Conservation (phyloP, 192 early-diverging fungal species). For the Linderina pennispora region DNA sequence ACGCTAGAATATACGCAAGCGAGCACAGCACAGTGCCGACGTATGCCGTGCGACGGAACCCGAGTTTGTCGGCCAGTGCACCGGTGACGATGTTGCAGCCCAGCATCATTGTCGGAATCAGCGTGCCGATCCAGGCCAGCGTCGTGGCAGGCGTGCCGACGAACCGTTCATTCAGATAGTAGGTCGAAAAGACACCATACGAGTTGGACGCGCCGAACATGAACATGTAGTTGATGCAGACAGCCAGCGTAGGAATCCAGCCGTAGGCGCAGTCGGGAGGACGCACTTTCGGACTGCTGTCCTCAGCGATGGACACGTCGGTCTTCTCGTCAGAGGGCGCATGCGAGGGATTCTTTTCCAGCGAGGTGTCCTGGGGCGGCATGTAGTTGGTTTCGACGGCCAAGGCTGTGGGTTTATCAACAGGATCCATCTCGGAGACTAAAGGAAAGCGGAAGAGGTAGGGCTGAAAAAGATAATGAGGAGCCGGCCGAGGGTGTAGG, state of each 20-base stretch:
- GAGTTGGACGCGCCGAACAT: constrained; percentile 27
- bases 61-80: constrained; percentile 24
- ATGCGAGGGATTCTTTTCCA: no score
- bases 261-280: constrained; percentile 27
- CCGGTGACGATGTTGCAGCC: constrained; percentile 23
- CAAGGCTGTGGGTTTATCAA: no score
- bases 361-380: no score
- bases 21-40: constrained; percentile 29
- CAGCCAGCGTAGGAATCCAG: constrained; percentile 31
- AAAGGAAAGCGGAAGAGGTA: no score
- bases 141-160: constrained; percentile 20
- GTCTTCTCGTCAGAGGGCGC: no score
- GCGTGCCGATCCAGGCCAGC: constrained; percentile 30
- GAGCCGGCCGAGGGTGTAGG: no score
- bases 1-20: constrained; percentile 23
- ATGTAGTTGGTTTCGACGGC: no score
- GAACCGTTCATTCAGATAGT: constrained; percentile 36
- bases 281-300: no score
- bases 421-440: no score
- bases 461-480: no score
- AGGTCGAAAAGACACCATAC: constrained; percentile 37
- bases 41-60: constrained; percentile 23
- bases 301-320: no score
- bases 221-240: constrained; percentile 51
- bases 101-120: constrained; percentile 24